Conservation (phyloP, 2,329 filamentous ascomycete genomes). For the Ceratocystis huliohia region DNA sequence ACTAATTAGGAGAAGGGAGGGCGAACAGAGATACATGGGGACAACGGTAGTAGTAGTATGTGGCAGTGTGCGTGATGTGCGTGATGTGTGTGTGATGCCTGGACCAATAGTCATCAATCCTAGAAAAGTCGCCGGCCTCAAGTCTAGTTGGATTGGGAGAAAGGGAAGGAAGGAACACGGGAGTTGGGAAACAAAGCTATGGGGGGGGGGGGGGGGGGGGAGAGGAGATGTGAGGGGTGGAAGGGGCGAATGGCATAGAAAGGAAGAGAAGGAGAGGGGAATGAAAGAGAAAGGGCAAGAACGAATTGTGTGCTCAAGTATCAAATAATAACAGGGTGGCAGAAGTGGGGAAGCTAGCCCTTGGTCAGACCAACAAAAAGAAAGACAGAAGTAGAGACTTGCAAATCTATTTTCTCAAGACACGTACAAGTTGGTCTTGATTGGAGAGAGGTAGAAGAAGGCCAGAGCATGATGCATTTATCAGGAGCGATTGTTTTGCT, state of each 20-base stretch:
- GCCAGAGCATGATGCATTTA: neutral
- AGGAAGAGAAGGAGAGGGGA: neutral
- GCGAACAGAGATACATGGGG: neutral
- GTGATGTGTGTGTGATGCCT: neutral
- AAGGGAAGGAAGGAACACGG: neutral
- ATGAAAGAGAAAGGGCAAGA: neutral
- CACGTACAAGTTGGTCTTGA: neutral
- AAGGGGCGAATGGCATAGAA: neutral
- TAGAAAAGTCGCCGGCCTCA: conserved; percentile 1
- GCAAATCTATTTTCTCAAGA: neutral
- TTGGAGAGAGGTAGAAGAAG: neutral
- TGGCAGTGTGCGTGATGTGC: neutral
- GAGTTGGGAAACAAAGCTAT: neutral
- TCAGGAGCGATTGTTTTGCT: neutral
- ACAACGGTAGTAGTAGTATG: neutral
- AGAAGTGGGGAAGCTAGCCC: neutral
- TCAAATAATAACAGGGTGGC: neutral
- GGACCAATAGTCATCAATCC: neutral
- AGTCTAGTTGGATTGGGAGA: neutral
- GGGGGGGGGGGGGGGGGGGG: too few species aligned
- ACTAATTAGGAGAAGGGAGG: neutral
- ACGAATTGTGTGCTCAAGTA: neutral
- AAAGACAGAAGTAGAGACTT: neutral
- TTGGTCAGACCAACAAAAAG: neutral
- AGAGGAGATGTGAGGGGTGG: too few species aligned